Conservation (phyloP, 805 yeast species). For the Suhomyces emberorum region DNA sequence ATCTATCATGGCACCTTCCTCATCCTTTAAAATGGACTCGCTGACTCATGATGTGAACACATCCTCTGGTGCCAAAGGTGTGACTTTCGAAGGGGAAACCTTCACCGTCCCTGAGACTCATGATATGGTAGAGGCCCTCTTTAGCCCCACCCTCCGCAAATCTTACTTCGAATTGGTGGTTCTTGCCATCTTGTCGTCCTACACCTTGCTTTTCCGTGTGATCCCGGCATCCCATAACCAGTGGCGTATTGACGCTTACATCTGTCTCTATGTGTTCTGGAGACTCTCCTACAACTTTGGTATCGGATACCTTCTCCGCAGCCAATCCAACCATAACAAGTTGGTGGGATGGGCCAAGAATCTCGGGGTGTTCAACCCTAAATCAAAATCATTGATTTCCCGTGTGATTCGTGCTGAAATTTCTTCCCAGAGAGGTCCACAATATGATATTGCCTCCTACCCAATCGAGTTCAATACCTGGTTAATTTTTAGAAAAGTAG, state of each 20-base stretch:
- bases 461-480: conserved; percentile 83
- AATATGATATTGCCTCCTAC: conserved; percentile 24
- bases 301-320: conserved; percentile 65
- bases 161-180: conserved; percentile 64
- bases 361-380: conserved; percentile 39
- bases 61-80: conserved; percentile 28
- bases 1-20: no score
- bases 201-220: conserved; percentile 28
- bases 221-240: conserved; percentile 16
- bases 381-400: conserved; percentile 32
- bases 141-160: conserved; percentile 72
- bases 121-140: conserved; percentile 78
- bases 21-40: no score
- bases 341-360: conserved; percentile 52
- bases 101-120: conserved; percentile 62
- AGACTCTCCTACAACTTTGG: conserved; percentile 74
- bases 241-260: conserved; percentile 37
- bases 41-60: no score
- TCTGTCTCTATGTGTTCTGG: conserved; percentile 67
- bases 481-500: conserved; percentile 74
- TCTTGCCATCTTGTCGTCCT: conserved; percentile 35
- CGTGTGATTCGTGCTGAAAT: conserved; percentile 36
- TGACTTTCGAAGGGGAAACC: conserved; percentile 43
- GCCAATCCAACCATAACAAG: conserved; percentile 58
- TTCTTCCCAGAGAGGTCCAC: conserved; percentile 36